Evolutionary conservation across 176 grass and related monocot species (phyloP), one percentile per base, ranked within the genome.

Genomic region (Tuctoria greenei): DNA sequence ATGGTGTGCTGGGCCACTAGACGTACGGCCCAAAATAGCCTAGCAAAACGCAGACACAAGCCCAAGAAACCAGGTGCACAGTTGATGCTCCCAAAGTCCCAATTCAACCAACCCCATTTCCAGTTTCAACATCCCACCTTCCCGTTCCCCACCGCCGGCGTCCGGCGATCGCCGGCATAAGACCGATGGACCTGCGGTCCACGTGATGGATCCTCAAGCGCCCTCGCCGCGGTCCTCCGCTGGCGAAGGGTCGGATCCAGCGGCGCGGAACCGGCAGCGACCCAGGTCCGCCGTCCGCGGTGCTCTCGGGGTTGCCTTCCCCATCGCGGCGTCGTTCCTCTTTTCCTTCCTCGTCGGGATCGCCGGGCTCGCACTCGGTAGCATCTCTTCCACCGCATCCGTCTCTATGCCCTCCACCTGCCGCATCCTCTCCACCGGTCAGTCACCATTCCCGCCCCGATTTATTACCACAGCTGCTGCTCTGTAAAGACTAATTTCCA

Each of bases 351-450:
- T 91, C 63, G 71, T 91, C 13, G 95, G 95, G 14, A 46, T 97
- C 42, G 80, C 79, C 5, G 88, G 88, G 31, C 86, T 97, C 46
- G 75, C 75, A 36, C 87, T 97, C 38, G 91, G 86, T 18, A 69
- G 81, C 15, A 68, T 97, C 57, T 93, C 91, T 0, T 86, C 88
- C 37, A 86, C 84, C 9, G 65, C 88, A 7, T 81, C 88, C 14
- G 84, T 92, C 76, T 97, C 88, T 45, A 58, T 93, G 49, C 84
- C 91, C 21, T 93, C 95, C 55, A 93, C 91, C 68, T 97, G 95
- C 82, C 90, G 87, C 72, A 80, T 97, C 84, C 78, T 97, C 42
- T 93, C 95, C 47, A 92, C 79, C 31, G 85, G 95, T 97, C 58
- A 80, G 86, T 74, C 7, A 17, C 67, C 38, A 7, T 51, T 75